phyloP scores from a whole-genome alignment of 1,284 basidiomycete species.

The Ustilago xerochloae region DNA sequence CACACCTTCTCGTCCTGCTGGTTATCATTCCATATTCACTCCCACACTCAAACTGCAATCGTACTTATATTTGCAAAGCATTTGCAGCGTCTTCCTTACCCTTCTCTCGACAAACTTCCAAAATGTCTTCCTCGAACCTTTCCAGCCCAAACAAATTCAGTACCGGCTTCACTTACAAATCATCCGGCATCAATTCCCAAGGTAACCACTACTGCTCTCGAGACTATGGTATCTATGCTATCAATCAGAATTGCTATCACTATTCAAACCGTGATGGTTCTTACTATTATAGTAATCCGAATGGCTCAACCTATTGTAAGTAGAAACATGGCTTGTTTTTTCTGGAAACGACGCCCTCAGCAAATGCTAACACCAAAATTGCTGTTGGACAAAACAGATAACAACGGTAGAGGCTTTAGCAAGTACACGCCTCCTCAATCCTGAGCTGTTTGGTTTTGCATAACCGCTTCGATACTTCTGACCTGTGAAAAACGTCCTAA shows the following conservation, averaged over 20 bases:
- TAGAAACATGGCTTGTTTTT: not conserved
- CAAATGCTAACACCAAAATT: not conserved
- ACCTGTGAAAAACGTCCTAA: no score
- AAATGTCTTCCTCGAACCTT: no score
- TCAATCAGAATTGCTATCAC: conserved; percentile 1
- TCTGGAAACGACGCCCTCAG: no score
- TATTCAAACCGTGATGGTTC: not conserved
- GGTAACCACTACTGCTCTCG: conserved; percentile 1
- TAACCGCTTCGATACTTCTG: no score
- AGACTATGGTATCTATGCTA: not conserved
- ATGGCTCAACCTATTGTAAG: not conserved
- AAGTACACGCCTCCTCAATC: not conserved
- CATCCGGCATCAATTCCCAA: conserved; percentile 2
- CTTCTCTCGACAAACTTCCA: no score
- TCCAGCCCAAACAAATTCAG: no score
- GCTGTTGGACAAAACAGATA: not conserved
- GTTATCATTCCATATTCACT: no score
- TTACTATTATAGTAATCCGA: conserved; percentile 4
- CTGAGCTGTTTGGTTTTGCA: no score
- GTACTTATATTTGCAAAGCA: no score
- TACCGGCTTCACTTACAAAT: not conserved
- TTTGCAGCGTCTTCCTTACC: no score
- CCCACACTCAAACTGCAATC: no score
- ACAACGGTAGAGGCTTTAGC: not conserved
- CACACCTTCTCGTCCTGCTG: no score